phyloP scores from a whole-genome alignment of 257 asterid genomes.

The Vinca minor region DNA sequence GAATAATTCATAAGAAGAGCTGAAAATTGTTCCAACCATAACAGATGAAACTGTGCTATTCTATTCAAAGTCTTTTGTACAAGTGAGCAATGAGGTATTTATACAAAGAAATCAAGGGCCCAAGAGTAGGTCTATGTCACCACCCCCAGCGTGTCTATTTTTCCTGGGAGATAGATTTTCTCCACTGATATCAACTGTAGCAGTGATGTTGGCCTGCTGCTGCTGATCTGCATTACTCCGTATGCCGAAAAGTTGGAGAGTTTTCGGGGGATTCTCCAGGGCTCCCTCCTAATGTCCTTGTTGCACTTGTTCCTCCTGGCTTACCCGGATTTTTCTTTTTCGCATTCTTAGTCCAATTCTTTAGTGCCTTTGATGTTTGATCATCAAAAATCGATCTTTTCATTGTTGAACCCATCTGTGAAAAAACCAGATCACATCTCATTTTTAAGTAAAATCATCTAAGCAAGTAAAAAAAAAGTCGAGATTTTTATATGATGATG shows the following conservation, averaged over 20 bases:
- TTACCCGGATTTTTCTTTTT: conserved; percentile 33
- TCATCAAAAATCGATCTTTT: conserved; percentile 84
- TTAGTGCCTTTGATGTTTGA: conserved; percentile 79
- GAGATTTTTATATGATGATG: background rate
- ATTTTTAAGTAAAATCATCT: background rate
- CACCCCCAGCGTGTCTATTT: background rate
- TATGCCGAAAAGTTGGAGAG: conserved; percentile 22
- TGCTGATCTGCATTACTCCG: conserved; percentile 7
- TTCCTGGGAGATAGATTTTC: conserved; percentile 14
- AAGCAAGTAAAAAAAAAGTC: background rate
- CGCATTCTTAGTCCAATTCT: conserved; percentile 74
- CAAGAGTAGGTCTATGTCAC: conserved; percentile 28
- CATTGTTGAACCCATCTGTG: conserved; percentile 91
- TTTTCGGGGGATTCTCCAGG: conserved; percentile 30
- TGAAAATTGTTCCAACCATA: too few species aligned
- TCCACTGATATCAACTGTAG: conserved; percentile 33
- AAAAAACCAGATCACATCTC: background rate
- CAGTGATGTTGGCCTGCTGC: conserved; percentile 29
- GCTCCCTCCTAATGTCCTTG: conserved; percentile 41
- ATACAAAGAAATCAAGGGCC: conserved; percentile 25
- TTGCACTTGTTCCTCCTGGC: conserved; percentile 11
- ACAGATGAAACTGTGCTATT: too few species aligned
- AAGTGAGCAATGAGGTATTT: too few species aligned
- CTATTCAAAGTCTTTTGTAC: too few species aligned
- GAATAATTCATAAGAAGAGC: too few species aligned